Percentiles rank a stretch among this genome's conserved stretches.
Evolutionary conservation across 495 filamentous ascomycete species (phyloP).

Genomic region (Trichoderma virens): DNA sequence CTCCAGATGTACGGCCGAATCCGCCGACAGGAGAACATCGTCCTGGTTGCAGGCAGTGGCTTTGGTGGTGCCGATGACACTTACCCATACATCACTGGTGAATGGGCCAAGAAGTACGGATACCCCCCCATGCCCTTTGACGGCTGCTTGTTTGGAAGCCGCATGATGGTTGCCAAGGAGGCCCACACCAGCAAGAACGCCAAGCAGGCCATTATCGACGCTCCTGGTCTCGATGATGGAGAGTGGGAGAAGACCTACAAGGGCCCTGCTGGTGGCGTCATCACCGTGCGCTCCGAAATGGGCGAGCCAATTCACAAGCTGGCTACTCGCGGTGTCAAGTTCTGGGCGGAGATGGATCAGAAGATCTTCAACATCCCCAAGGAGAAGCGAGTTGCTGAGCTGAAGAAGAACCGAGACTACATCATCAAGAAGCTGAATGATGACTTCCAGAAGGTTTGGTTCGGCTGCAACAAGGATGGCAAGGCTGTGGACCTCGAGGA

Average conservation of each 20-base stretch:
- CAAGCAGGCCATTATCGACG: constrained; percentile 92
- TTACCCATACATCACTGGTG: constrained; percentile 85
- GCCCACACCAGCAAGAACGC: constrained; percentile 87
- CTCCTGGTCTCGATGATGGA: constrained; percentile 74
- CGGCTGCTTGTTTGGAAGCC: constrained; percentile 81
- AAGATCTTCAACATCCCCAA: constrained; percentile 97
- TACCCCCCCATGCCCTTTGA: constrained; percentile 94
- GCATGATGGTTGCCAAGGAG: constrained; percentile 93
- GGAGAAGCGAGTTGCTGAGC: constrained; percentile 82
- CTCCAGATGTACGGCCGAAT: constrained; percentile 86
- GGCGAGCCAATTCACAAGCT: constrained; percentile 98
- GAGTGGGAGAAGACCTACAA: constrained; percentile 98
- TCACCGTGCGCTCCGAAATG: constrained; percentile 98
- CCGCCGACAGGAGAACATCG: constrained; percentile 72
- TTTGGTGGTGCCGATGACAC: constrained; percentile 89
- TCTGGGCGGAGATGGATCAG: constrained; percentile 97
- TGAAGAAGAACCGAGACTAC: constrained; percentile 86
- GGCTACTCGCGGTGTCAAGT: constrained; percentile 84
- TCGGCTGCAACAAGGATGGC: constrained; percentile 77
- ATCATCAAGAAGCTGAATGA: constrained; percentile 98
- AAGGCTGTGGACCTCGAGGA: constrained; percentile 91
- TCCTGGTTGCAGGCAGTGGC: constrained; percentile 83
- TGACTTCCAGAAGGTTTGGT: constrained; percentile 99
- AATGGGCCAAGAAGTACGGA: constrained; percentile 75
- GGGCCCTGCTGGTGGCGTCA: constrained; percentile 80